These are phyloP conservation scores for Arthromyces matolae DNA, from an alignment of 768 basidiomycete genomes.

Conservation along the genomic window DNA sequence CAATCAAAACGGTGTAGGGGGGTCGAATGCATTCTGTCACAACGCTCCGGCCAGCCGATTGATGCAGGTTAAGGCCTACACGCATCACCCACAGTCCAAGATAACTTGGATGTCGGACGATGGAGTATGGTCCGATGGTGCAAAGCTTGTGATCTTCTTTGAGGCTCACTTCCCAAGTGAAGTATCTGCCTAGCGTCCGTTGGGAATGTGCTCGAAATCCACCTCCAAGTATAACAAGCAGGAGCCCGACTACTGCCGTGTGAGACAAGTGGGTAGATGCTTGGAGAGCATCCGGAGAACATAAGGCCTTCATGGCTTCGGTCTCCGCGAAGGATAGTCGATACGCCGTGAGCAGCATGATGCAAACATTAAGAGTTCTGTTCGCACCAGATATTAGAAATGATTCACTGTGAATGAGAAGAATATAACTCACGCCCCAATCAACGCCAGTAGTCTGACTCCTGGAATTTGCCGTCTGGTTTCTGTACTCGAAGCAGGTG, in stretches of 20 bases:
- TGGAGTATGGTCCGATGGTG: conserved; percentile 5
- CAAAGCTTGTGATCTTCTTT: conserved; percentile 7
- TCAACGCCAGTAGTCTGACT: conserved; percentile 2
- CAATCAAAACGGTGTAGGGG: not conserved
- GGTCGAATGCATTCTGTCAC: not conserved
- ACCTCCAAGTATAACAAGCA: conserved; percentile 2
- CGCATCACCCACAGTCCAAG: conserved; percentile 6
- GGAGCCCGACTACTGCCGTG: not conserved
- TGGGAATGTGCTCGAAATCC: conserved; percentile 1
- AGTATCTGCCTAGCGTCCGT: conserved; percentile 3
- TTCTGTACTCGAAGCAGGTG: conserved; percentile 1
- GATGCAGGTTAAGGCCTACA: not conserved
- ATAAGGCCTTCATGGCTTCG: not conserved
- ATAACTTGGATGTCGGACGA: conserved; percentile 8
- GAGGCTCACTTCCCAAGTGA: conserved; percentile 9
- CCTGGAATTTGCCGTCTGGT: conserved; percentile 7
- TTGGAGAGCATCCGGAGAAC: not conserved
- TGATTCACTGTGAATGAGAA: not conserved
- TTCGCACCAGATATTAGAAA: not conserved
- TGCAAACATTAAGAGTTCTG: not conserved
- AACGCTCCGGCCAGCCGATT: not conserved
- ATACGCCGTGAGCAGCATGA: conserved; percentile 5
- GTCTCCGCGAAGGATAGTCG: not conserved
- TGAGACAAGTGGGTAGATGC: not conserved
- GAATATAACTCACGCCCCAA: not conserved